Percentiles rank a stretch among this genome's conserved stretches.
These are phyloP conservation scores for Cadophora sp. DNA, from an alignment of 2,329 filamentous ascomycete species.

Conservation along the genomic window DNA sequence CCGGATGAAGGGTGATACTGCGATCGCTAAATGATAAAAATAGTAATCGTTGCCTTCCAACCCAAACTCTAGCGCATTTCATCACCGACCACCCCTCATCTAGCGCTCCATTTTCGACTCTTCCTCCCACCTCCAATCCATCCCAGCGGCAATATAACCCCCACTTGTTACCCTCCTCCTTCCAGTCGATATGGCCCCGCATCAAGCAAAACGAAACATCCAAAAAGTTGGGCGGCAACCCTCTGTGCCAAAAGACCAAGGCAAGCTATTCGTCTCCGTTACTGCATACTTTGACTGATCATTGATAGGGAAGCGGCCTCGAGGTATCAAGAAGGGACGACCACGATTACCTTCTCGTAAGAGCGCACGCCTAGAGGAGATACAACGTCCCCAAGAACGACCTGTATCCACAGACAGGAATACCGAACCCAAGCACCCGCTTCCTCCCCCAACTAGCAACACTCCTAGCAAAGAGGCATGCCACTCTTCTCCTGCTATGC, in stretches of 20 bases:
- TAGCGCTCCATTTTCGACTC: constrained; percentile 13
- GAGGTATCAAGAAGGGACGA: constrained; percentile 37
- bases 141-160: constrained; percentile 33
- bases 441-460: constrained; percentile 33
- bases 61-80: constrained; percentile 28
- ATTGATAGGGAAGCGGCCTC: constrained; percentile 34
- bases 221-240: neutral
- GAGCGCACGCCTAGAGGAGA: constrained; percentile 29
- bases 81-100: constrained; percentile 25
- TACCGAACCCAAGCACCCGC: constrained; percentile 30
- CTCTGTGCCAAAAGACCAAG: constrained; percentile 16
- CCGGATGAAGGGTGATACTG: constrained; percentile 23
- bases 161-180: constrained; percentile 19
- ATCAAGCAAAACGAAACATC: constrained; percentile 17
- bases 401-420: constrained; percentile 30
- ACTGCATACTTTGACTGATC: constrained; percentile 35
- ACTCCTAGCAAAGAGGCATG: constrained; percentile 32
- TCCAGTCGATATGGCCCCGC: constrained; percentile 20
- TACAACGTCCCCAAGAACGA: constrained; percentile 27
- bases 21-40: constrained; percentile 22
- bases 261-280: constrained; percentile 3
- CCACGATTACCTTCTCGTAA: constrained; percentile 31
- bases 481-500: constrained; percentile 27
- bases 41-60: constrained; percentile 21
- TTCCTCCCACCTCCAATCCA: constrained; percentile 21